phyloP scores from a whole-genome alignment of 2,329 filamentous ascomycete species.

The Apiospora malaysiana region DNA sequence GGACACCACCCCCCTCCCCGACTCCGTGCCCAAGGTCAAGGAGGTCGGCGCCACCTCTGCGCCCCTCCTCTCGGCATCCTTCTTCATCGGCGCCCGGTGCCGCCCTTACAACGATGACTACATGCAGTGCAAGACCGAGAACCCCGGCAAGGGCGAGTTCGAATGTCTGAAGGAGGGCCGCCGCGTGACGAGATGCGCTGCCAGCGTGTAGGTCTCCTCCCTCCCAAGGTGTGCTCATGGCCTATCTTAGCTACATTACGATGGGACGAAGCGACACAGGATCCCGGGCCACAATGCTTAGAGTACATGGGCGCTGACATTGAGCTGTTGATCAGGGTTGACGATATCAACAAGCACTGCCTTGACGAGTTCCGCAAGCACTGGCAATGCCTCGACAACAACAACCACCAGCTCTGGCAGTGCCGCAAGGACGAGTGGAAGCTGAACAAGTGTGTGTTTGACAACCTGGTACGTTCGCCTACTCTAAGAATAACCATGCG shows the following conservation, averaged over 20 bases:
- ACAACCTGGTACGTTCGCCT: constrained; percentile 78
- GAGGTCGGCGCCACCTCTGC: constrained; percentile 94
- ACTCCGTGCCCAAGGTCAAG: constrained; percentile 88
- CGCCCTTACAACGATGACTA: constrained; percentile 97
- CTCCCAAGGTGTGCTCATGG: not conserved
- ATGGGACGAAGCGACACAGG: not conserved
- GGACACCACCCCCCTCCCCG: constrained; percentile 94
- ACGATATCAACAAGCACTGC: constrained; percentile 96
- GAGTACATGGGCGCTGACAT: constrained; percentile 22
- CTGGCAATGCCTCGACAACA: constrained; percentile 95
- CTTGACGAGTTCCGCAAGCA: constrained; percentile 89
- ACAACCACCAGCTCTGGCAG: constrained; percentile 98
- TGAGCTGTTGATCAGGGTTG: constrained; percentile 64
- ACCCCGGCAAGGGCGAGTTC: constrained; percentile 86
- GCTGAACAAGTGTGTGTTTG: constrained; percentile 93
- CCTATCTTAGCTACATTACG: not conserved
- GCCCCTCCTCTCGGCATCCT: constrained; percentile 87
- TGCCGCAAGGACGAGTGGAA: constrained; percentile 87
- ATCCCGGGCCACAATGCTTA: not conserved
- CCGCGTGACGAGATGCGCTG: constrained; percentile 94
- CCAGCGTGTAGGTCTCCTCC: constrained; percentile 80
- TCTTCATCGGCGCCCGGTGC: constrained; percentile 97
- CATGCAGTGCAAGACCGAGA: constrained; percentile 99
- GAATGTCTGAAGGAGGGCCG: constrained; percentile 96
- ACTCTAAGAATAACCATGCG: not conserved